Percentiles rank a stretch among this genome's conserved stretches.
phyloP scores from a whole-genome alignment of 345 rosid genomes.

The Streptanthus diversifolius region DNA sequence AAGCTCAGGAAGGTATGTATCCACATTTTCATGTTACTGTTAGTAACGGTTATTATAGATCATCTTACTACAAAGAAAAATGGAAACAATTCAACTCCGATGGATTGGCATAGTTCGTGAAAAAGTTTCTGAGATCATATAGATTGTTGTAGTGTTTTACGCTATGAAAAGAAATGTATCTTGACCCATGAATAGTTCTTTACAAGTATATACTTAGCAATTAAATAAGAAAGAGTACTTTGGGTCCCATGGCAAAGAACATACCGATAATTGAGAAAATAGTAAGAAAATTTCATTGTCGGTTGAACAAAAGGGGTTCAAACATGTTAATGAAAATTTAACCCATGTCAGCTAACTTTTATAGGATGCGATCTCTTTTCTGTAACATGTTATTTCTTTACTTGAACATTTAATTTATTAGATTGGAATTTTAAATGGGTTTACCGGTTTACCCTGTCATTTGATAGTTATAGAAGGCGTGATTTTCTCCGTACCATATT shows the following conservation, averaged over 20 bases:
- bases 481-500: no score
- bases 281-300: no score
- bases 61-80: not conserved
- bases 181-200: not conserved
- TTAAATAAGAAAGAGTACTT: not conserved
- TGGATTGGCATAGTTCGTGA: not conserved
- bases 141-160: not conserved
- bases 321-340: no score
- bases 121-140: not conserved
- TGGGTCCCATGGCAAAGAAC: not conserved
- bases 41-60: not conserved
- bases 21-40: not conserved
- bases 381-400: no score
- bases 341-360: no score
- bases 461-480: no score
- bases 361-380: no score
- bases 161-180: not conserved
- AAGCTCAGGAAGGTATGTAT: conserved; percentile 42
- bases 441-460: no score
- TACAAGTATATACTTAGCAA: not conserved
- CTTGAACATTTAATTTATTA: no score
- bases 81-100: not conserved
- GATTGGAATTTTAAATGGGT: no score
- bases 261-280: not conserved
- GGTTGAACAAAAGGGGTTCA: no score